phyloP scores from a whole-genome alignment of 352 stramenopile genomes.

The Synura sp. region DNA sequence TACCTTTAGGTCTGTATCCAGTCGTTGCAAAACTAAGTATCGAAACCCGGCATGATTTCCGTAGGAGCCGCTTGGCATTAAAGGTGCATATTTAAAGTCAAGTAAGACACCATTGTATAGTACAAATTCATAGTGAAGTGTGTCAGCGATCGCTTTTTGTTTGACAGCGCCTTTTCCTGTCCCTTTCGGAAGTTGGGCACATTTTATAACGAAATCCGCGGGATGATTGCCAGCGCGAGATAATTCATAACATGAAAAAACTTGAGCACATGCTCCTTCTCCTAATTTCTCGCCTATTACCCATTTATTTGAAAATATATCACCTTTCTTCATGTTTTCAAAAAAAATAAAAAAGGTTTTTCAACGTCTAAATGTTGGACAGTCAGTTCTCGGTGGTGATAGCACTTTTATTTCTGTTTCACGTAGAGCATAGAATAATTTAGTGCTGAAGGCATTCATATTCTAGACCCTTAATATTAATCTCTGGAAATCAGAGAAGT shows the following conservation, averaged over 20 bases:
- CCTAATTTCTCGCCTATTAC: background rate
- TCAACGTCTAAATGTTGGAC: no score
- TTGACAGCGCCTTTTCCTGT: background rate
- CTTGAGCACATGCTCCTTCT: background rate
- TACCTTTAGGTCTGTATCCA: background rate
- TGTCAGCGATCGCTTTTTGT: background rate
- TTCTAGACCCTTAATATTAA: no score
- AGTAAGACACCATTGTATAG: no score
- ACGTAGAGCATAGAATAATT: no score
- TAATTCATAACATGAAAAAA: background rate
- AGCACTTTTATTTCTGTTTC: no score
- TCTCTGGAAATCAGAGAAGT: no score
- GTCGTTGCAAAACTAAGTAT: slow-evolving; percentile 17
- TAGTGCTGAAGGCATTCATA: no score
- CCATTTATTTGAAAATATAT: no score
- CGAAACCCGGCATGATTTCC: background rate
- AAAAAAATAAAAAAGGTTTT: no score
- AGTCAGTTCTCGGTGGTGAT: no score
- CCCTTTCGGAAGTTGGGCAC: background rate
- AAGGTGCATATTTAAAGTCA: background rate
- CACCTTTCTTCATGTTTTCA: no score
- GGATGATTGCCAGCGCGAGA: background rate
- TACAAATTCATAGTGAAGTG: background rate
- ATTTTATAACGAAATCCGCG: background rate
- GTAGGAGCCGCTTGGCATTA: background rate